A percentile compares a stretch with the other conserved stretches of the same genome.
phyloP scores from a whole-genome alignment of 352 stramenopile species.

The Phytophthora pluvialis region DNA sequence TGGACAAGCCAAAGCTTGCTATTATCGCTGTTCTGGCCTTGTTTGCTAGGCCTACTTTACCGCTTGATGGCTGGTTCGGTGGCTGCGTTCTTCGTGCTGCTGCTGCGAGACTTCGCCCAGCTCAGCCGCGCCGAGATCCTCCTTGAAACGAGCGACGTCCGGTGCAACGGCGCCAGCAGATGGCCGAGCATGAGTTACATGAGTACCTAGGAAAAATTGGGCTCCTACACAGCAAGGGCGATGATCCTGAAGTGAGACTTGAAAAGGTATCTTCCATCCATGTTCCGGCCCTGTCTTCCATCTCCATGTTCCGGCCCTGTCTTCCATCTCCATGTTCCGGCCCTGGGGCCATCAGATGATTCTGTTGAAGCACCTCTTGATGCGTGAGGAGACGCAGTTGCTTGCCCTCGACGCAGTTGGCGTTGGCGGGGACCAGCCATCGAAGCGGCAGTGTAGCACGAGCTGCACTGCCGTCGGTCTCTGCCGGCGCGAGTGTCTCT shows the following conservation, averaged over 20 bases:
- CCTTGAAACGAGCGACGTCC: conserved; percentile 11
- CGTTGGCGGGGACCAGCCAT: too few relatives aligned
- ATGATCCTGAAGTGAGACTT: not conserved
- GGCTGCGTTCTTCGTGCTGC: conserved; percentile 11
- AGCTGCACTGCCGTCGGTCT: not conserved
- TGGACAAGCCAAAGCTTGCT: too few relatives aligned
- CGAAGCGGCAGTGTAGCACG: too few relatives aligned
- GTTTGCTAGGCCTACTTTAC: not conserved
- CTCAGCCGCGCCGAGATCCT: conserved; percentile 11
- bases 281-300: conserved; percentile 28
- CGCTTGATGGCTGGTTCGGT: not conserved
- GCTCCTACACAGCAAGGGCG: conserved; percentile 2
- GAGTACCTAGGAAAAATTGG: conserved; percentile 1
- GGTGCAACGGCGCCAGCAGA: conserved; percentile 8
- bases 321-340: conserved; percentile 27
- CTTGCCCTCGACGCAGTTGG: too few relatives aligned
- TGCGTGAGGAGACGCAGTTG: too few relatives aligned
- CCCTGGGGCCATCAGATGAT: not conserved
- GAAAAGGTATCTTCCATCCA: conserved; percentile 27
- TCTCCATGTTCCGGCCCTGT: conserved; percentile 20
- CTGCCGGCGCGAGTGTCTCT: not conserved
- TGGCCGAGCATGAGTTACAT: conserved; percentile 4
- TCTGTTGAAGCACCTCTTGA: too few relatives aligned
- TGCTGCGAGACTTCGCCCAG: not conserved
- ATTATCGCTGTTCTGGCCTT: too few relatives aligned